A percentile compares a stretch with the other conserved stretches of the same genome.
Conservation (phyloP, 257 asterid genomes). For the Coffea canephora region DNA sequence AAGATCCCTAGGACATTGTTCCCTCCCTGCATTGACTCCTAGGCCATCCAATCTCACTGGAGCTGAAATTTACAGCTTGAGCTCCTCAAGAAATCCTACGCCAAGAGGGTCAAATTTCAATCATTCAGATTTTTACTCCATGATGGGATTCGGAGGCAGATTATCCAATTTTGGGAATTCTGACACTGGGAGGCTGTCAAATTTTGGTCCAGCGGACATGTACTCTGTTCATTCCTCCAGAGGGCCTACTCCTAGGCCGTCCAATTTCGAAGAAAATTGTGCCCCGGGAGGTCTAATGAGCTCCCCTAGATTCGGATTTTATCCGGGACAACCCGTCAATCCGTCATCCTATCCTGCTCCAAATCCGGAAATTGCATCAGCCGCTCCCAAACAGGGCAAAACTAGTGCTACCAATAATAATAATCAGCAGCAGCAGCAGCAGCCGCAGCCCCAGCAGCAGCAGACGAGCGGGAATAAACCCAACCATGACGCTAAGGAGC, state of each 20-base stretch:
- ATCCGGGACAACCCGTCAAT: conserved; percentile 42
- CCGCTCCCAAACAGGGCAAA: conserved; percentile 43
- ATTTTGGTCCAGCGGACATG: conserved; percentile 65
- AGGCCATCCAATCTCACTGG: conserved; percentile 57
- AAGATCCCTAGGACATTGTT: conserved; percentile 52
- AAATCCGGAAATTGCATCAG: conserved; percentile 78
- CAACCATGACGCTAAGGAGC: conserved; percentile 79
- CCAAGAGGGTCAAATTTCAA: conserved; percentile 55
- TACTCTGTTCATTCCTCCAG: conserved; percentile 86
- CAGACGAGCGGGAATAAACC: conserved; percentile 24
- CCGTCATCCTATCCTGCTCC: conserved; percentile 84
- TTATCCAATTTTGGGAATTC: conserved; percentile 77
- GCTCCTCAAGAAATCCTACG: conserved; percentile 48
- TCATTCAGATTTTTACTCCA: conserved; percentile 47
- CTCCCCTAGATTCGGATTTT: conserved; percentile 76
- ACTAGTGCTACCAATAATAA: conserved; percentile 22
- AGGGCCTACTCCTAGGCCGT: conserved; percentile 90
- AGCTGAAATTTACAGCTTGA: conserved; percentile 51
- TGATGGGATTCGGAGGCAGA: conserved; percentile 78
- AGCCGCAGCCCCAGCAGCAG: conserved; percentile 27
- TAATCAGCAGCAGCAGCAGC: neutral
- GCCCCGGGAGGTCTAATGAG: conserved; percentile 52
- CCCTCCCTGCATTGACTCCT: conserved; percentile 33
- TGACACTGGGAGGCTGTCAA: conserved; percentile 68
- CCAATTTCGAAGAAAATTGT: conserved; percentile 81